phyloP scores from a whole-genome alignment of 768 basidiomycete genomes.

The Russula virescens region DNA sequence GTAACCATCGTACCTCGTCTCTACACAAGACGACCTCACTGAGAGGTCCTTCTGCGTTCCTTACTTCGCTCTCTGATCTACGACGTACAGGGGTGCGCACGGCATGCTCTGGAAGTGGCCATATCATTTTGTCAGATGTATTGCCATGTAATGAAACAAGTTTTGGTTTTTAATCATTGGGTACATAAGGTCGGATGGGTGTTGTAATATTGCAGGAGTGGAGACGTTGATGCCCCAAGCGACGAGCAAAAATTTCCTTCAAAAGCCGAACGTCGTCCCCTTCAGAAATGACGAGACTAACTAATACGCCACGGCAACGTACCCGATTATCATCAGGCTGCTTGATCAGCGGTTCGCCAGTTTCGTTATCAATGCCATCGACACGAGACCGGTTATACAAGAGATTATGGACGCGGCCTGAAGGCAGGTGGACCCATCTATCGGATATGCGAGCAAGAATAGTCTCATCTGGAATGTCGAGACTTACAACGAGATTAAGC shows the following conservation, averaged over 20 bases:
- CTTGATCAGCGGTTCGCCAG: constrained; percentile 79
- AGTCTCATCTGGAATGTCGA: constrained; percentile 83
- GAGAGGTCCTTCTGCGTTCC: constrained; percentile 42
- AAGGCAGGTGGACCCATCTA: constrained; percentile 83
- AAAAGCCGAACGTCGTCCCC: not conserved
- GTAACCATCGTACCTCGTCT: constrained; percentile 20
- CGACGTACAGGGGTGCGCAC: constrained; percentile 54
- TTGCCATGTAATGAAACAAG: constrained; percentile 59
- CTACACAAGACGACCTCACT: constrained; percentile 45
- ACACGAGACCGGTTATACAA: constrained; percentile 81
- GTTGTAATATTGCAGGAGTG: constrained; percentile 69
- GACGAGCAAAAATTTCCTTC: constrained; percentile 73
- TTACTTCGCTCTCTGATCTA: constrained; percentile 51
- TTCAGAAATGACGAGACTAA: not conserved
- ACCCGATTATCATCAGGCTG: constrained; percentile 89
- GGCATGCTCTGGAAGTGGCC: constrained; percentile 70
- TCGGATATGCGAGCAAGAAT: constrained; percentile 85
- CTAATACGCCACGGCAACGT: constrained; percentile 28
- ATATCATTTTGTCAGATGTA: constrained; percentile 87
- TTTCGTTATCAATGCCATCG: constrained; percentile 75
- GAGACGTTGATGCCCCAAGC: constrained; percentile 68
- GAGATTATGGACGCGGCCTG: constrained; percentile 86
- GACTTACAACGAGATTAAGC: constrained; percentile 75
- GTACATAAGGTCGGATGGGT: constrained; percentile 31
- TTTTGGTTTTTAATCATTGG: constrained; percentile 35